Percentiles rank a stretch among this genome's conserved stretches.
phyloP scores from a whole-genome alignment of 306 rosid species.

The Acacia acuminata region DNA sequence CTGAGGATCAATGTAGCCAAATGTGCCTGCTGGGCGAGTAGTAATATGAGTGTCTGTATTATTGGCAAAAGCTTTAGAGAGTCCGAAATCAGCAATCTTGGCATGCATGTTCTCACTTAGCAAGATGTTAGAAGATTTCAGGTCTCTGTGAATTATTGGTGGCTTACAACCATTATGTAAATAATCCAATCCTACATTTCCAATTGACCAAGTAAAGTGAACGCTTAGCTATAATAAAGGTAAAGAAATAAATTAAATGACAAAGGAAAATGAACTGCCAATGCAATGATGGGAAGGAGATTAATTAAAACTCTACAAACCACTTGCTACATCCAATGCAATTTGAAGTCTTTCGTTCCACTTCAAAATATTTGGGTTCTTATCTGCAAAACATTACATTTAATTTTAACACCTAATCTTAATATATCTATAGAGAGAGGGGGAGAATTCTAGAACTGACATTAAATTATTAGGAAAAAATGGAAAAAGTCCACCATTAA shows the following conservation, averaged over 20 bases:
- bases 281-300: background rate
- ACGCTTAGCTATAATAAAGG: background rate
- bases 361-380: slow-evolving; percentile 17
- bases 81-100: background rate
- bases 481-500: too few relatives aligned
- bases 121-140: slow-evolving; percentile 42
- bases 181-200: slow-evolving; percentile 35
- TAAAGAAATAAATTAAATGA: background rate
- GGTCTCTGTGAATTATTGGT: slow-evolving; percentile 47
- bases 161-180: slow-evolving; percentile 43
- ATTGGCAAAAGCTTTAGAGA: background rate
- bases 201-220: too few relatives aligned
- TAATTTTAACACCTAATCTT: too few relatives aligned
- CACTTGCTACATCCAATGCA: slow-evolving; percentile 29
- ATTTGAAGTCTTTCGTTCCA: slow-evolving; percentile 35
- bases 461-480: too few relatives aligned
- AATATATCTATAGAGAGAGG: too few relatives aligned
- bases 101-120: background rate
- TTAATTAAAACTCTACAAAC: background rate
- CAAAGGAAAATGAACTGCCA: background rate
- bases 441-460: background rate
- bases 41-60: background rate
- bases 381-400: background rate
- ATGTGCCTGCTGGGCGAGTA: background rate
- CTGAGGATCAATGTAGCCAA: background rate